Evolutionary conservation across 75 land plant species (phyloP), one percentile per base, ranked within the genome.

Genomic region (Pinus taeda): DNA sequence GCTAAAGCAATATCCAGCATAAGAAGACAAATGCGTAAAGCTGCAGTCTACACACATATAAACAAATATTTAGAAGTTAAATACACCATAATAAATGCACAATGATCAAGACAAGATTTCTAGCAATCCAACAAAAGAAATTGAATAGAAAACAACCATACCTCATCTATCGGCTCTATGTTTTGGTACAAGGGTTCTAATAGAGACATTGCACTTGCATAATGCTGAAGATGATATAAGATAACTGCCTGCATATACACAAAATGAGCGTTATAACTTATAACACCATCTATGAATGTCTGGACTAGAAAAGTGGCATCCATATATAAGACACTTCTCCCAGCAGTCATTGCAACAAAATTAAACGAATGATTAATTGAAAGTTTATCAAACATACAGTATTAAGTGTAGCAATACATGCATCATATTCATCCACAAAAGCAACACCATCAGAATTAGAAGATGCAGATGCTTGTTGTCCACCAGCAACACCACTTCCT

Each of bases 161-260:
- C 99, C 94, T 93, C 96, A 78, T 97, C 96, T 65, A 97, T 89
- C 6, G 96, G 96, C 80, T 89, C 94, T 72, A 97, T 93, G 71
- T 97, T 97, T 59, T 88, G 86, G 77, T 84, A 97, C 26, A 95
- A 80, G 33, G 94, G 89, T 55, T 90, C 98, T 73, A 97, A 77
- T 55, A 89, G 55, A 71, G 98, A 82, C 42, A 93, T 76, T 15
- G 93, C 93, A 60, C 75, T 81, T 75, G 83, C 84, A 93, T 93
- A 88, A 59, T 95, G 93, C 80, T 91, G 93, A 37, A 95, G 86
- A 84, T 97, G 88, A 61, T 84, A 97, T 81, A 87, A 83, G 70
- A 95, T 60, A 77, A 87, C 71, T 29, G 96, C 99, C 99, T 97
- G 88, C 36, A 83, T 15, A 69, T 63, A 61, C 14, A 58, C 20